These are phyloP conservation scores for Leishmania mexicana DNA, from an alignment of 208 protist species.

Conservation along the genomic window DNA sequence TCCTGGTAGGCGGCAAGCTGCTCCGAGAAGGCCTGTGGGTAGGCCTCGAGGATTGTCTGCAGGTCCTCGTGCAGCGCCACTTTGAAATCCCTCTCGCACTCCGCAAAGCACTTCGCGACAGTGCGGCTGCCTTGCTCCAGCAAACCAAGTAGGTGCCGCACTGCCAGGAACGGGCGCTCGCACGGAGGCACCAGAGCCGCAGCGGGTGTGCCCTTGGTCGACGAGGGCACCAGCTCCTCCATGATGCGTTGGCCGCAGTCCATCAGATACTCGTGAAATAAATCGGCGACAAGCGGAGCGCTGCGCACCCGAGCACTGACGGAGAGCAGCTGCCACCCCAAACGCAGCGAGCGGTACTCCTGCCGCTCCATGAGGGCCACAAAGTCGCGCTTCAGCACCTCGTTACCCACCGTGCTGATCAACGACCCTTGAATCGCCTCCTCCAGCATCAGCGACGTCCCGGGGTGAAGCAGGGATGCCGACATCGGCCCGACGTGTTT, in stretches of 20 bases:
- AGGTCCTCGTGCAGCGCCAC: slow-evolving; percentile 91
- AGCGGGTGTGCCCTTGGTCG: slow-evolving; percentile 18
- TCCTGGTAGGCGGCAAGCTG: slow-evolving; percentile 94
- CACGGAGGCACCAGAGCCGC: slow-evolving; percentile 13
- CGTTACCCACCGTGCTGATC: slow-evolving; percentile 34
- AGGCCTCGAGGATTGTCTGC: slow-evolving; percentile 81
- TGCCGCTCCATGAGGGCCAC: slow-evolving; percentile 26
- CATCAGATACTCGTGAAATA: slow-evolving; percentile 71
- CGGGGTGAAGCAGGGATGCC: slow-evolving; percentile 40
- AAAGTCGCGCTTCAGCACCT: slow-evolving; percentile 58
- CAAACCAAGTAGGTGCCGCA: slow-evolving; percentile 84
- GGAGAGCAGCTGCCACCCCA: slow-evolving; percentile 54
- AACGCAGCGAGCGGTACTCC: slow-evolving; percentile 35
- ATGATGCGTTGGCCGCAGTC: slow-evolving; percentile 28
- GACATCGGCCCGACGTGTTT: slow-evolving; percentile 36
- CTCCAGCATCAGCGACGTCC: slow-evolving; percentile 52
- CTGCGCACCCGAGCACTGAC: slow-evolving; percentile 28
- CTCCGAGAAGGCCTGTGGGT: slow-evolving; percentile 89
- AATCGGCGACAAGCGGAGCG: slow-evolving; percentile 11
- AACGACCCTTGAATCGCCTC: slow-evolving; percentile 42
- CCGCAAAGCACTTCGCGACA: slow-evolving; percentile 49
- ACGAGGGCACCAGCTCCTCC: slow-evolving; percentile 29
- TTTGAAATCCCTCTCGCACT: slow-evolving; percentile 58
- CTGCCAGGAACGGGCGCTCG: slow-evolving; percentile 46
- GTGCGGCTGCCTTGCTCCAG: slow-evolving; percentile 69